These are phyloP conservation scores for Podila minutissima DNA, from an alignment of 192 early-diverging fungal genomes.

Conservation along the genomic window DNA sequence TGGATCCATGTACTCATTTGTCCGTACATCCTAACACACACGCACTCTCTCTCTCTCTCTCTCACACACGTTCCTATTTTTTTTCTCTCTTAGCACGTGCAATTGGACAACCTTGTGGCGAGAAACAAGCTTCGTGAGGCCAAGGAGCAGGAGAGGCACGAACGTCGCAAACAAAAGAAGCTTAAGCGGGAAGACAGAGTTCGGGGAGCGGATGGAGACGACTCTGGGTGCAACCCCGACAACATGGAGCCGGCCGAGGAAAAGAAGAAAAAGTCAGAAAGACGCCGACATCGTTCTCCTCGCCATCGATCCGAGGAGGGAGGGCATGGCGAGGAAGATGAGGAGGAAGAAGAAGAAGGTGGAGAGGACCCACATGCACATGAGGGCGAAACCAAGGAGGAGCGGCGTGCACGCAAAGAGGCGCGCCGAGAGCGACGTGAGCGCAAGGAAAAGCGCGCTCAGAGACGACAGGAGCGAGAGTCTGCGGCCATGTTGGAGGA, in stretches of 20 bases:
- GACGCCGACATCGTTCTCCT: constrained; percentile 33
- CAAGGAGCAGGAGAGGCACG: constrained; percentile 24
- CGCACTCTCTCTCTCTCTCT: not conserved
- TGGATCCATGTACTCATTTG: not conserved
- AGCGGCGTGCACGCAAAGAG: not conserved
- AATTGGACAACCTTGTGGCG: constrained; percentile 28
- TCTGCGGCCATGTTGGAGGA: not conserved
- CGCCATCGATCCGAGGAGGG: not conserved
- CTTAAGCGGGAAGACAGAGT: constrained; percentile 23
- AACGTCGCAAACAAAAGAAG: constrained; percentile 12
- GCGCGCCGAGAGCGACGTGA: constrained; percentile 18
- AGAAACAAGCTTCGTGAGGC: constrained; percentile 32
- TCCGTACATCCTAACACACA: not conserved
- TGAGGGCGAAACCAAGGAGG: constrained; percentile 14
- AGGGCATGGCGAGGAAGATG: not conserved
- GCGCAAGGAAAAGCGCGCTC: constrained; percentile 30
- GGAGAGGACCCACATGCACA: not conserved
- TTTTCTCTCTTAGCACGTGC: constrained; percentile 20
- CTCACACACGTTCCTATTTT: no score
- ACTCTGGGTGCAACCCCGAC: no score
- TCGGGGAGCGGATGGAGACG: not conserved
- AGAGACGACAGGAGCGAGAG: constrained; percentile 19
- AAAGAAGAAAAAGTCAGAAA: constrained; percentile 6
- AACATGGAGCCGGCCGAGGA: no score
- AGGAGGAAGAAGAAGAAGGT: constrained; percentile 12